Conservation (phyloP, 371 early-diverging fungal genomes). For the Mucor irregularis region DNA sequence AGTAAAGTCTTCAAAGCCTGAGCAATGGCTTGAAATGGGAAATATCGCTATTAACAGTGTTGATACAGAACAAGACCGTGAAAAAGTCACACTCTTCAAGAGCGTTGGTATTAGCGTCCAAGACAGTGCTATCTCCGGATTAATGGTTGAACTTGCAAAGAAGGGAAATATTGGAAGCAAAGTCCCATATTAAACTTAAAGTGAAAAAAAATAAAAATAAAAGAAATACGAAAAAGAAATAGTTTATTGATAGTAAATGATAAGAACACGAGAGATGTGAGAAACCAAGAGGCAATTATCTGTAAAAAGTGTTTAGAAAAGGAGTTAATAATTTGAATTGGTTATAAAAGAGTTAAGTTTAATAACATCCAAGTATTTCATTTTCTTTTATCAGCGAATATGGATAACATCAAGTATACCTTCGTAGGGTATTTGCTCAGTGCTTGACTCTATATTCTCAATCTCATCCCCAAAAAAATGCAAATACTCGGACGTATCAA, state of each 20-base stretch:
- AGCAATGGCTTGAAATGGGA: conserved; percentile 51
- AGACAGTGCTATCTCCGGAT: conserved; percentile 60
- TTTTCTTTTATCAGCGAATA: conserved; percentile 34
- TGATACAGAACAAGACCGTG: conserved; percentile 9
- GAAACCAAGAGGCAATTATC: neutral
- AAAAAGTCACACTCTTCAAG: conserved; percentile 58
- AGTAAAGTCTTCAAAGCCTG: conserved; percentile 43
- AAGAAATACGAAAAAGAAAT: neutral
- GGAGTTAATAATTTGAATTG: neutral
- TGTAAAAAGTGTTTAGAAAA: neutral
- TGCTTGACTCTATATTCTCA: conserved; percentile 51
- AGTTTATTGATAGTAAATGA: neutral
- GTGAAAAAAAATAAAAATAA: neutral
- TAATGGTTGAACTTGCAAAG: conserved; percentile 51
- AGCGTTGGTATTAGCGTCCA: conserved; percentile 67
- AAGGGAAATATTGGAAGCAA: conserved; percentile 35
- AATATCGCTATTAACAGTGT: conserved; percentile 26
- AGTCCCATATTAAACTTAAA: conserved; percentile 37
- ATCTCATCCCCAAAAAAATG: conserved; percentile 40
- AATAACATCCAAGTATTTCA: too few species aligned
- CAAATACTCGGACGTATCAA: too few species aligned
- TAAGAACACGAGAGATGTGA: neutral
- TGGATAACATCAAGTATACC: conserved; percentile 41
- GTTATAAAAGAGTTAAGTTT: too few species aligned
- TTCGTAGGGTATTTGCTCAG: conserved; percentile 39